Evolutionary conservation across 305 asterid genomes (phyloP).

Genomic region (Fraxinus floribunda): DNA sequence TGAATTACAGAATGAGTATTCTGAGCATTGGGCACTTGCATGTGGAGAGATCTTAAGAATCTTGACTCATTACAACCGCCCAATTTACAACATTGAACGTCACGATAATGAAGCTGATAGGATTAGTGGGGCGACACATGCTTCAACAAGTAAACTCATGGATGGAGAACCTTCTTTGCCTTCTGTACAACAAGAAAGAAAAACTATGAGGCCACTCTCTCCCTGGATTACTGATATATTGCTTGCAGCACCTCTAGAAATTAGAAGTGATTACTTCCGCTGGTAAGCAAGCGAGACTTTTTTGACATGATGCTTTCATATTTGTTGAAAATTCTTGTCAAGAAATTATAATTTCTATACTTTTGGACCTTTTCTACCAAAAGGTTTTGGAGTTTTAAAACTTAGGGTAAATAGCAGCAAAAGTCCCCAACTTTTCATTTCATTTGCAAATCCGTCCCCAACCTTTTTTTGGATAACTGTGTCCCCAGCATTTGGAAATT

Average conservation of each 20-base stretch:
- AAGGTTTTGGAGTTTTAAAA: background rate
- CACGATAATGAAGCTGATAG: slow-evolving; percentile 63
- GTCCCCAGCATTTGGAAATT: background rate
- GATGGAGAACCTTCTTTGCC: slow-evolving; percentile 42
- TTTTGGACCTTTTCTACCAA: background rate
- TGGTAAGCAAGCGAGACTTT: slow-evolving; percentile 57
- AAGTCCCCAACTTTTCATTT: background rate
- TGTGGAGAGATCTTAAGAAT: slow-evolving; percentile 95
- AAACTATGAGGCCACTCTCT: slow-evolving; percentile 83
- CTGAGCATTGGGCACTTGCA: slow-evolving; percentile 98
- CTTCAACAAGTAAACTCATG: slow-evolving; percentile 65
- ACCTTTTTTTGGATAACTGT: background rate
- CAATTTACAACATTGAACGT: slow-evolving; percentile 70
- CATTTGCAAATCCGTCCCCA: background rate
- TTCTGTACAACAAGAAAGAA: slow-evolving; percentile 69
- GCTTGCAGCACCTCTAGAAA: slow-evolving; percentile 92
- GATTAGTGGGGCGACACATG: slow-evolving; percentile 63
- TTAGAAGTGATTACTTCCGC: slow-evolving; percentile 98
- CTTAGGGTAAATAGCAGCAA: background rate
- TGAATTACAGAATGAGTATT: slow-evolving; percentile 69
- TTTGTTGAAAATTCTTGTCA: background rate
- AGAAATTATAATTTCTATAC: background rate
- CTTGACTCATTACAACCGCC: slow-evolving; percentile 92
- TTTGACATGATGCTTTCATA: background rate
- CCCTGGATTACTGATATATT: slow-evolving; percentile 96